phyloP scores from a whole-genome alignment of 352 stramenopile genomes.

The Globisporangium splendens region DNA sequence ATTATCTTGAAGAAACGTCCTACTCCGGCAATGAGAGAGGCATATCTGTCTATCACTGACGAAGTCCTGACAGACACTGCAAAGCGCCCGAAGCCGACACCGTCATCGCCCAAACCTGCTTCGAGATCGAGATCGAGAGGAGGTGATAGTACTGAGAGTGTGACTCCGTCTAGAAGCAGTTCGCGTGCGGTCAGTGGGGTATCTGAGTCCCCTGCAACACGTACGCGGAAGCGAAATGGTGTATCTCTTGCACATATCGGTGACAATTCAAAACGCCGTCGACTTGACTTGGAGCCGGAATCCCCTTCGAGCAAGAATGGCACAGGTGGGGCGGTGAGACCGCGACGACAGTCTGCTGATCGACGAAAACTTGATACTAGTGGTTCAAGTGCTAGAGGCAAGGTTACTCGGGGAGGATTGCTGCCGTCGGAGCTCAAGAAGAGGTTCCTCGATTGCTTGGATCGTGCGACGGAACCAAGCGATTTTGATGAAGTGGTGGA shows the following conservation, averaged over 20 bases:
- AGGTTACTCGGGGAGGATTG: conserved; percentile 1
- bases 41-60: conserved; percentile 58
- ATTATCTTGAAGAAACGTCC: conserved; percentile 77
- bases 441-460: conserved; percentile 13
- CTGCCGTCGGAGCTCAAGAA: conserved; percentile 7
- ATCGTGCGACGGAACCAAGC: conserved; percentile 8
- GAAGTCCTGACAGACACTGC: conserved; percentile 50
- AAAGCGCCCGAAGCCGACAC: conserved; percentile 22
- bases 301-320: conserved; percentile 12
- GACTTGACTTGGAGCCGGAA: conserved; percentile 12
- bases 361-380: conserved; percentile 3
- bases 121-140: conserved; percentile 1
- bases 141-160: conserved; percentile 10
- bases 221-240: conserved; percentile 7
- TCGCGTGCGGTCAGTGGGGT: conserved; percentile 2
- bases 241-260: neutral
- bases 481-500: conserved; percentile 42
- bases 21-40: conserved; percentile 62
- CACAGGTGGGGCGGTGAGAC: neutral
- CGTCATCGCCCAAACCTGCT: conserved; percentile 11
- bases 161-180: conserved; percentile 10
- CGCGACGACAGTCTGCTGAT: neutral
- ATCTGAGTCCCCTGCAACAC: neutral
- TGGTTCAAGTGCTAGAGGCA: neutral
- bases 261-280: conserved; percentile 16